Conservation (phyloP, 345 rosid genomes). For the Punica granatum region DNA sequence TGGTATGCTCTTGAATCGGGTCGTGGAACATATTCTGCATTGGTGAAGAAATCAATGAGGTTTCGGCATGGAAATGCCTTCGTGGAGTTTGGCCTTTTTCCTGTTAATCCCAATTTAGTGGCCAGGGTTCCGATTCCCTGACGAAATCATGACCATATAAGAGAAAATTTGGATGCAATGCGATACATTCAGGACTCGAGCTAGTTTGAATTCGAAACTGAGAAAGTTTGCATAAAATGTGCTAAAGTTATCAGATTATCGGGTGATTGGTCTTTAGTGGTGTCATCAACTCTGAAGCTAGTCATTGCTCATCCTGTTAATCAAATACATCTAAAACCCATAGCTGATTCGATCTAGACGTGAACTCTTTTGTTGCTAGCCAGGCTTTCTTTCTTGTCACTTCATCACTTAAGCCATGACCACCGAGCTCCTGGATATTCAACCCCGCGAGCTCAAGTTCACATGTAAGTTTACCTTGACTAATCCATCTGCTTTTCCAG, state of each 20-base stretch:
- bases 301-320: background rate
- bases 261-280: background rate
- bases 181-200: background rate
- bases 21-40: background rate
- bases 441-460: slow-evolving; percentile 35
- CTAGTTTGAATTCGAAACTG: background rate
- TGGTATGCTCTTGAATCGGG: background rate
- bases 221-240: background rate
- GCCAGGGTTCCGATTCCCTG: too few relatives aligned
- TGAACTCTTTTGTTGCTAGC: background rate
- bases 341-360: background rate
- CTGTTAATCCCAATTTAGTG: background rate
- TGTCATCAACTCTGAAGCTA: background rate
- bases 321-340: too few relatives aligned
- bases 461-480: slow-evolving; percentile 21
- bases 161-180: background rate
- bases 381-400: background rate
- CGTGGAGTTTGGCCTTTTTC: background rate
- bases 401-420: slow-evolving; percentile 17
- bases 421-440: slow-evolving; percentile 40
- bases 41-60: background rate
- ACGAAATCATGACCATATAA: too few relatives aligned
- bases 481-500: background rate
- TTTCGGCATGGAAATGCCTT: background rate
- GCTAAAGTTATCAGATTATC: background rate